Evolutionary conservation across 352 stramenopile species (phyloP).

Genomic region (Peronospora destructor): DNA sequence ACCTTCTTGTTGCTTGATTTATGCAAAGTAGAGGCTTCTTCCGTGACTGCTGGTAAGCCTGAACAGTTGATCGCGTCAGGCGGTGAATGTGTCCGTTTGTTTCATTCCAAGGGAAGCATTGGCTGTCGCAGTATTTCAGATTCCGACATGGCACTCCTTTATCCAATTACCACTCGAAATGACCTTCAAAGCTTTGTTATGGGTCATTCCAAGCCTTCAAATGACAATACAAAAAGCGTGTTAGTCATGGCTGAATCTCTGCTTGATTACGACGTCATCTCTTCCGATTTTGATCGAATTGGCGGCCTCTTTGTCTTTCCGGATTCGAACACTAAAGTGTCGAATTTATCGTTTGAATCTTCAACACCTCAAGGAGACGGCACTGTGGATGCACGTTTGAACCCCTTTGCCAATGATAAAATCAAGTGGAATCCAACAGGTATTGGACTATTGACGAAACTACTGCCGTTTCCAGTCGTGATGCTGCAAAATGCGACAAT

Average conservation of each 20-base stretch:
- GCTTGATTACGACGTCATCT: constrained; percentile 35
- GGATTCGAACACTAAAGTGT: constrained; percentile 2
- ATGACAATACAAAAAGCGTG: constrained; percentile 38
- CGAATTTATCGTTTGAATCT: constrained; percentile 48
- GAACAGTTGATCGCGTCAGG: constrained; percentile 56
- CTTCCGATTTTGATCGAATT: constrained; percentile 30
- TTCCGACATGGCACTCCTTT: constrained; percentile 50
- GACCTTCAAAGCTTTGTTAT: constrained; percentile 44
- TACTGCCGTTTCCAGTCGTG: constrained; percentile 62
- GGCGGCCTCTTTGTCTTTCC: constrained; percentile 57
- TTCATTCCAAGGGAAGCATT: constrained; percentile 59
- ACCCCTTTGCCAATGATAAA: constrained; percentile 55
- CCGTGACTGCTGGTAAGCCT: constrained; percentile 54
- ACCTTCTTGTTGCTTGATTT: constrained; percentile 17
- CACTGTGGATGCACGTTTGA: constrained; percentile 56
- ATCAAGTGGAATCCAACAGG: constrained; percentile 61
- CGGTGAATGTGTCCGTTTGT: constrained; percentile 71
- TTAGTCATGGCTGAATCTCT: constrained; percentile 62
- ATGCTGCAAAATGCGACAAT: constrained; percentile 41
- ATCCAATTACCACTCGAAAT: constrained; percentile 34
- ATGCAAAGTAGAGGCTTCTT: constrained; percentile 26
- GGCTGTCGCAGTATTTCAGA: constrained; percentile 54
- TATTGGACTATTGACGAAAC: constrained; percentile 33
- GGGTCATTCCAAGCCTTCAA: constrained; percentile 19
- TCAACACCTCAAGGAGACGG: constrained; percentile 52